Conservation (phyloP, 176 grass and related monocot genomes). For the Paspalum vaginatum region DNA sequence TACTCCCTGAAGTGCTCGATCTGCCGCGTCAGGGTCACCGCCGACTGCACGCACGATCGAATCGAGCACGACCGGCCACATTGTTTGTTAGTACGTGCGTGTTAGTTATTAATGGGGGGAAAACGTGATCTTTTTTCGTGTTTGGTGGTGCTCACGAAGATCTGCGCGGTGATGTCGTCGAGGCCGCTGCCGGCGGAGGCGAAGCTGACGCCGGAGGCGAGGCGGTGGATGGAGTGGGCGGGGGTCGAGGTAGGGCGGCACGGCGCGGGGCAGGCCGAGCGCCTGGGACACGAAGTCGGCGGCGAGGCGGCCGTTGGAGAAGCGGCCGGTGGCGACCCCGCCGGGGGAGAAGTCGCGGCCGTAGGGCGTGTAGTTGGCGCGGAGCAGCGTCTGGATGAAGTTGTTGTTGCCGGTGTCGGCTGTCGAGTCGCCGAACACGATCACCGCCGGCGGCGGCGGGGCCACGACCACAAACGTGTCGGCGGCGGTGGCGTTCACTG, state of each 20-base stretch:
- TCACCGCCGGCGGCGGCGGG: conserved; percentile 57
- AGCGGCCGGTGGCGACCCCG: conserved; percentile 62
- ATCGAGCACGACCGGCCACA: no score
- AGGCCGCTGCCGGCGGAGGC: conserved; percentile 66
- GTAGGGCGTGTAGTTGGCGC: conserved; percentile 67
- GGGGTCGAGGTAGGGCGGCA: conserved; percentile 74
- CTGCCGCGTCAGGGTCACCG: conserved; percentile 28
- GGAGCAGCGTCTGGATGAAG: conserved; percentile 48
- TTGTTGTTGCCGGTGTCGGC: conserved; percentile 81
- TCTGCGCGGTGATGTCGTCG: conserved; percentile 51
- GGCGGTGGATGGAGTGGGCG: conserved; percentile 27
- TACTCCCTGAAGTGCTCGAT: conserved; percentile 46
- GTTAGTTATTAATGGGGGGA: no score
- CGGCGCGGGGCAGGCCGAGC: conserved; percentile 46
- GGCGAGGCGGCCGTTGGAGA: conserved; percentile 73
- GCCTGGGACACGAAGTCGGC: conserved; percentile 72
- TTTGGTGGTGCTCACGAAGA: conserved; percentile 36
- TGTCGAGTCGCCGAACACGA: conserved; percentile 81
- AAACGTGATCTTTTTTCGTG: no score
- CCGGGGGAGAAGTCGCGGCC: conserved; percentile 59
- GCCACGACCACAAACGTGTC: conserved; percentile 28
- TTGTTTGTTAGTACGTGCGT: not conserved
- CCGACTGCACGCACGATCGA: conserved; percentile 32
- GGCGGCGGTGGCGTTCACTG: not conserved
- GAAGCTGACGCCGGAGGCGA: conserved; percentile 64